A percentile compares a stretch with the other conserved stretches of the same genome.
phyloP scores from a whole-genome alignment of 1,139 yeast genomes.

The Oligophagozyma castellii region DNA sequence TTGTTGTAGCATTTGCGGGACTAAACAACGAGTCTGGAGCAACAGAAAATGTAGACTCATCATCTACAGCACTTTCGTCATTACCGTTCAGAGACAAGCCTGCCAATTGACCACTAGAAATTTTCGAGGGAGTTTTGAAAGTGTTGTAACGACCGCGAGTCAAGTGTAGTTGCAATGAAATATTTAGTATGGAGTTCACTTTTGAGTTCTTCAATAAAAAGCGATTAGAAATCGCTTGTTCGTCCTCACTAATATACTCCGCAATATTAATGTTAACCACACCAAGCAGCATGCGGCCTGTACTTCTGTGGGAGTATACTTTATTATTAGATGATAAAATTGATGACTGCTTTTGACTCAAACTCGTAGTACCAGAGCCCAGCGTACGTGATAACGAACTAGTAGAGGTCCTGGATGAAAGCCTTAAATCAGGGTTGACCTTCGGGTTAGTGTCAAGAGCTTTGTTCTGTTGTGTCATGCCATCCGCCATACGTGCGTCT shows the following conservation, averaged over 20 bases:
- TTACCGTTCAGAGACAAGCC: constrained; percentile 16
- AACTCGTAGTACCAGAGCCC: too few relatives aligned
- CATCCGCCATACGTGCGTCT: too few relatives aligned
- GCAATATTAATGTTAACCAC: constrained; percentile 51
- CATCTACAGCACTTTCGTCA: constrained; percentile 6
- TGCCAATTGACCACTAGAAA: constrained; percentile 11
- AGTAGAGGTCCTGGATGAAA: too few relatives aligned
- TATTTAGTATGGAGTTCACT: constrained; percentile 62
- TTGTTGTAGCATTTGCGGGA: constrained; percentile 1
- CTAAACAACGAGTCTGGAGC: constrained; percentile 3
- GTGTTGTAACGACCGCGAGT: constrained; percentile 30
- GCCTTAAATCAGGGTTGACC: too few relatives aligned
- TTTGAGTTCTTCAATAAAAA: constrained; percentile 66
- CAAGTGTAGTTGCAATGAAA: constrained; percentile 33
- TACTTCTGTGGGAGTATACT: constrained; percentile 16
- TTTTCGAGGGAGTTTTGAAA: constrained; percentile 11
- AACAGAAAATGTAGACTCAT: constrained; percentile 6
- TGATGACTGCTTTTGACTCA: background rate
- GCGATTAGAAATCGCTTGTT: constrained; percentile 37
- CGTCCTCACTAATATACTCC: constrained; percentile 50
- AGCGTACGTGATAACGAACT: too few relatives aligned
- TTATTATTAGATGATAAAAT: background rate
- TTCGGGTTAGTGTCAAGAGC: constrained; percentile 3
- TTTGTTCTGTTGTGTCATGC: constrained; percentile 2
- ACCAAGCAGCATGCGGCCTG: constrained; percentile 42